Conservation (phyloP, 352 stramenopile species). For the Pythium rishiriense region DNA sequence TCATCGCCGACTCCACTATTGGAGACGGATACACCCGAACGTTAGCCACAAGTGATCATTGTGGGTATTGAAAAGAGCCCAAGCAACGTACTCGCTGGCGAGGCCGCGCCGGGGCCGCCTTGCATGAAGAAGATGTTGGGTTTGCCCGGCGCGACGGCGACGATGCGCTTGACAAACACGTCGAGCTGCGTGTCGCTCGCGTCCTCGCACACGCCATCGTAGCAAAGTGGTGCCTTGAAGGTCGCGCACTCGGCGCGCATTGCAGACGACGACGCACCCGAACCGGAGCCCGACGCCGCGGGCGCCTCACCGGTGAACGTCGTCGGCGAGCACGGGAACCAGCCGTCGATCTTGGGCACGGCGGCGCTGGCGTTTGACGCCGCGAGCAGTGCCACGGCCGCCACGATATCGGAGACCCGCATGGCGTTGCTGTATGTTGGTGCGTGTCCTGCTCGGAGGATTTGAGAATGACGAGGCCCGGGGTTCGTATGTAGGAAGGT, state of each 20-base stretch:
- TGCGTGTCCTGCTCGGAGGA: not conserved
- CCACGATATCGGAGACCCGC: not conserved
- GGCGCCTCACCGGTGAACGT: constrained; percentile 15
- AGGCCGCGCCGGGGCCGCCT: constrained; percentile 21
- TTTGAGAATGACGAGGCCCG: not conserved
- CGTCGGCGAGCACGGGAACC: constrained; percentile 36
- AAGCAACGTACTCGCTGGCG: constrained; percentile 18
- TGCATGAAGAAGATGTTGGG: constrained; percentile 30
- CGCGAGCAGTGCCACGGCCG: not conserved
- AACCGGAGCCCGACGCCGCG: not conserved
- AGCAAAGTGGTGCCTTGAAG: constrained; percentile 40
- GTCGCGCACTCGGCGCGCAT: constrained; percentile 38
- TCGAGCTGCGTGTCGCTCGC: constrained; percentile 33
- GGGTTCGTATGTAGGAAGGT: not conserved
- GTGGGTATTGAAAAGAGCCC: no score
- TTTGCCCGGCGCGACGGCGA: constrained; percentile 4
- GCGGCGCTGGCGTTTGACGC: not conserved
- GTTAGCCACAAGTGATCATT: no score
- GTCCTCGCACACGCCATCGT: constrained; percentile 39
- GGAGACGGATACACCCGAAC: no score
- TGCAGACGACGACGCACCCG: not conserved
- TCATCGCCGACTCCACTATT: constrained; percentile 33
- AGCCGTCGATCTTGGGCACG: constrained; percentile 37
- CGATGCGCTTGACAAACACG: constrained; percentile 50
- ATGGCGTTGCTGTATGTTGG: not conserved